A percentile compares a stretch with the other conserved stretches of the same genome.
These are phyloP conservation scores for Picochlorum sp. DNA, from an alignment of 139 green algal species.

Conservation along the genomic window DNA sequence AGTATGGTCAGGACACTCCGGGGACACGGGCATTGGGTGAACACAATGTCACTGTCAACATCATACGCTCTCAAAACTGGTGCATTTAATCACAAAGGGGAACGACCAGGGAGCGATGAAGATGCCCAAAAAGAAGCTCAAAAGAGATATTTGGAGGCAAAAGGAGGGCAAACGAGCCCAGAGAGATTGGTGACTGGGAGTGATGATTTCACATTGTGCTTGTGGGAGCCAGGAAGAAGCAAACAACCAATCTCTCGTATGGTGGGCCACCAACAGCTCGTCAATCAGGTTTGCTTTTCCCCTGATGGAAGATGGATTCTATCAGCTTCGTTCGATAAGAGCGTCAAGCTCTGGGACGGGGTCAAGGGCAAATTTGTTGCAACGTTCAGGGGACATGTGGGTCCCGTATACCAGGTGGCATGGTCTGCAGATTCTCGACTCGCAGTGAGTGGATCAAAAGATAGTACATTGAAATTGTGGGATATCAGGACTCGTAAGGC, in stretches of 20 bases:
- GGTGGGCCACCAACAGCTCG: conserved; percentile 92
- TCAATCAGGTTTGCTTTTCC: conserved; percentile 97
- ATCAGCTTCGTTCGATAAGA: conserved; percentile 94
- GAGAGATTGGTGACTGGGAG: conserved; percentile 88
- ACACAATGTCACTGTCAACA: conserved; percentile 80
- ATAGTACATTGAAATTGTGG: conserved; percentile 91
- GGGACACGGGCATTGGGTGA: conserved; percentile 97
- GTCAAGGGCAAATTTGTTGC: conserved; percentile 82
- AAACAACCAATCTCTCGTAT: conserved; percentile 71
- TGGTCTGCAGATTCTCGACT: conserved; percentile 90
- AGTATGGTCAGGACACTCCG: conserved; percentile 69
- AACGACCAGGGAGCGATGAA: conserved; percentile 27
- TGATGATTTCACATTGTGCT: conserved; percentile 96
- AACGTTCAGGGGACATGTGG: conserved; percentile 86
- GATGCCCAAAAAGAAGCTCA: conserved; percentile 37
- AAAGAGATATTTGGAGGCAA: conserved; percentile 56
- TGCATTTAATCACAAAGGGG: conserved; percentile 80
- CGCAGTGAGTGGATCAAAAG: conserved; percentile 86
- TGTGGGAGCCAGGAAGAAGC: conserved; percentile 74
- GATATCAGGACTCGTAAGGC: conserved; percentile 60
- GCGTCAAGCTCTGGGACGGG: conserved; percentile 94
- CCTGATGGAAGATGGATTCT: conserved; percentile 88
- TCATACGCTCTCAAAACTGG: conserved; percentile 84
- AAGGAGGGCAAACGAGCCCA: conserved; percentile 25
- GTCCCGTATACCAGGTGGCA: conserved; percentile 89